A percentile compares a stretch with the other conserved stretches of the same genome.
Evolutionary conservation across 495 filamentous ascomycete genomes (phyloP).

Genomic region (Clavariopsis aquatica): DNA sequence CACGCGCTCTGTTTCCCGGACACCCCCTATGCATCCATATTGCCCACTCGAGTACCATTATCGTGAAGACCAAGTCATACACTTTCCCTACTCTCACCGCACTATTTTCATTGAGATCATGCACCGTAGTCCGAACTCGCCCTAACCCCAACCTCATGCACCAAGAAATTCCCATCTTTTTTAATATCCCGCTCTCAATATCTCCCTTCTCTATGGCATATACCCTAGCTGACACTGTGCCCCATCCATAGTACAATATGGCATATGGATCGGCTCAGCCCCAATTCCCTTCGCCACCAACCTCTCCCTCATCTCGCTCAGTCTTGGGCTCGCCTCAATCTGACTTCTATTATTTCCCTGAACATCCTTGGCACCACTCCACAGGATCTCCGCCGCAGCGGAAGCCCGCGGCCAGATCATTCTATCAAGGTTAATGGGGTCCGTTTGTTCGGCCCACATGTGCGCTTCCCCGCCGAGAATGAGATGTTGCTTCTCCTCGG

Average conservation of each 20-base stretch:
- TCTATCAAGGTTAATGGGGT: constrained; percentile 64
- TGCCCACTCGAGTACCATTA: neutral
- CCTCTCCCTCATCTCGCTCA: constrained; percentile 72
- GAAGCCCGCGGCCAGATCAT: constrained; percentile 72
- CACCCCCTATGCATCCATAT: neutral
- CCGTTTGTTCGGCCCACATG: constrained; percentile 78
- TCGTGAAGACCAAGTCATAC: too few relatives aligned
- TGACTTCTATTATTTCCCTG: constrained; percentile 65
- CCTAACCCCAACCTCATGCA: too few relatives aligned
- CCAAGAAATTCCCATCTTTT: neutral
- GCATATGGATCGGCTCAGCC: constrained; percentile 61
- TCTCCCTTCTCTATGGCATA: neutral
- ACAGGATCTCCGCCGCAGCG: constrained; percentile 74
- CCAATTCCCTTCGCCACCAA: constrained; percentile 64
- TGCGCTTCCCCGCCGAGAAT: constrained; percentile 77
- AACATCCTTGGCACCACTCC: constrained; percentile 65
- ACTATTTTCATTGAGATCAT: too few relatives aligned
- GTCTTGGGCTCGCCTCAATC: constrained; percentile 61
- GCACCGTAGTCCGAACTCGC: too few relatives aligned
- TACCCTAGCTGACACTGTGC: constrained; percentile 34
- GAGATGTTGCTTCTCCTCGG: constrained; percentile 57
- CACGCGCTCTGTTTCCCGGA: neutral
- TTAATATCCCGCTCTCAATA: neutral
- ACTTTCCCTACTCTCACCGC: too few relatives aligned
- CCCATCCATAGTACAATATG: constrained; percentile 53